phyloP scores from a whole-genome alignment of 1,284 basidiomycete genomes.

The Heterobasidion irregulare region DNA sequence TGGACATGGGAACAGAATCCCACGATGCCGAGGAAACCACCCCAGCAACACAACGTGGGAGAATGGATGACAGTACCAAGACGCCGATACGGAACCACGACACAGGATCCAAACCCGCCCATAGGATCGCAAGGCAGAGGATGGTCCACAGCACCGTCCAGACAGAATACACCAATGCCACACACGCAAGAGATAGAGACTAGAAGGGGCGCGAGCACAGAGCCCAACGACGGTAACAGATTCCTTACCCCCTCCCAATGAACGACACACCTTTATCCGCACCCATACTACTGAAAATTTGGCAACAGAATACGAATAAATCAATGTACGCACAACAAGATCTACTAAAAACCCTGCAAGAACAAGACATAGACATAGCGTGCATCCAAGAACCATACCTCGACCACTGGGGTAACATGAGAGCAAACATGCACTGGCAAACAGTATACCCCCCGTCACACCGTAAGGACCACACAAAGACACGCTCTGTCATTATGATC shows the following conservation, averaged over 20 bases:
- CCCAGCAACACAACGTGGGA: too few relatives aligned
- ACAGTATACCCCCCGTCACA: conserved; percentile 18
- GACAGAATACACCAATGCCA: too few relatives aligned
- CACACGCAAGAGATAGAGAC: too few relatives aligned
- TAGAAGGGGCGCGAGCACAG: too few relatives aligned
- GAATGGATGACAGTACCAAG: too few relatives aligned
- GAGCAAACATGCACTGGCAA: conserved; percentile 16
- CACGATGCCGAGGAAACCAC: too few relatives aligned
- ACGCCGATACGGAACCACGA: too few relatives aligned
- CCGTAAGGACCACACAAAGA: conserved; percentile 1
- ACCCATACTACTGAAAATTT: background rate
- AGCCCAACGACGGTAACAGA: too few relatives aligned
- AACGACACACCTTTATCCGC: background rate
- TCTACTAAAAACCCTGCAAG: background rate
- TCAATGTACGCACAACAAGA: background rate
- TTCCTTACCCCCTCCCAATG: background rate
- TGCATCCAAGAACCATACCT: conserved; percentile 26
- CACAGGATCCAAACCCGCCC: too few relatives aligned
- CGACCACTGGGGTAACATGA: conserved; percentile 10
- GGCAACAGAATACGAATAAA: background rate
- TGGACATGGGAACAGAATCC: too few relatives aligned
- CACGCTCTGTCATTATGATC: background rate
- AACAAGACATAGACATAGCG: background rate
- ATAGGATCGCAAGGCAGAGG: too few relatives aligned
- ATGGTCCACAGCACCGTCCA: too few relatives aligned